Evolutionary conservation across 371 early-diverging fungal genomes (phyloP).

Genomic region (Apophysomyces ossiformis): DNA sequence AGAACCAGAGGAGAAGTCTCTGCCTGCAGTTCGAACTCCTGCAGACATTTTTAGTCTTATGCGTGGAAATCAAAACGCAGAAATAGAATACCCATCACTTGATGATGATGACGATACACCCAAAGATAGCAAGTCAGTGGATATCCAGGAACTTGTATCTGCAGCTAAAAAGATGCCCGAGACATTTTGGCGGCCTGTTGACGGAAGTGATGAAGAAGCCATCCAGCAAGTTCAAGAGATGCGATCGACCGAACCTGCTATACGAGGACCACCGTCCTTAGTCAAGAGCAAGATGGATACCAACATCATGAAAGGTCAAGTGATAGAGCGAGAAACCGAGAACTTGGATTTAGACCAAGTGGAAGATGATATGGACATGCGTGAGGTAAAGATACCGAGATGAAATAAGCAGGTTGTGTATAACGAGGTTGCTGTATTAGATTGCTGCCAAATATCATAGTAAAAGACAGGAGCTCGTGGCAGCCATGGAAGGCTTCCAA

Average conservation of each 20-base stretch:
- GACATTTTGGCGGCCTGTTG: conserved; percentile 27
- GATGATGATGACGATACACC: conserved; percentile 15
- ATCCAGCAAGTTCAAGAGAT: neutral
- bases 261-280: neutral
- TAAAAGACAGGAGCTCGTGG: conserved; percentile 39
- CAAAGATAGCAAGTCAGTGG: conserved; percentile 11
- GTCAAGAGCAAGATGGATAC: conserved; percentile 46
- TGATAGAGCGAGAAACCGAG: conserved; percentile 59
- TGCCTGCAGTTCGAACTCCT: conserved; percentile 29
- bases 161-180: conserved; percentile 22
- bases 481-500: conserved; percentile 42
- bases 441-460: conserved; percentile 36
- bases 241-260: neutral
- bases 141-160: conserved; percentile 35
- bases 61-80: conserved; percentile 22
- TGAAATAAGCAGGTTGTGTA: neutral
- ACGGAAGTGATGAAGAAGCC: conserved; percentile 21
- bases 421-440: neutral
- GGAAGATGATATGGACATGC: conserved; percentile 63
- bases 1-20: neutral
- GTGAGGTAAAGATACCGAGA: conserved; percentile 38
- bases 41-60: conserved; percentile 37
- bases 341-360: conserved; percentile 56
- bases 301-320: conserved; percentile 55
- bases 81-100: conserved; percentile 39